phyloP scores from a whole-genome alignment of 2,329 filamentous ascomycete genomes.

The Sodiomyces alkalinus region DNA sequence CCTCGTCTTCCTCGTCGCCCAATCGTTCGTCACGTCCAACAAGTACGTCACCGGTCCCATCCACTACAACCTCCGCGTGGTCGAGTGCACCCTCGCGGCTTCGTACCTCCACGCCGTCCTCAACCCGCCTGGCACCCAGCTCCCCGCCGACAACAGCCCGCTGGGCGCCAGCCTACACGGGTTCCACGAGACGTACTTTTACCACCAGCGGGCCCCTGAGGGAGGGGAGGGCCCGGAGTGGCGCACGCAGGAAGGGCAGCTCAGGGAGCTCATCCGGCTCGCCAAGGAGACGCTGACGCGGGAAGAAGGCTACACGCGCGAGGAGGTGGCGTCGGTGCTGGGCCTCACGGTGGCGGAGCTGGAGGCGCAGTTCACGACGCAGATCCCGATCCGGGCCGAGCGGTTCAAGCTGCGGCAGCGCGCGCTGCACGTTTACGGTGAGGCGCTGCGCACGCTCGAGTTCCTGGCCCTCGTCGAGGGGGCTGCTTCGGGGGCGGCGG shows the following conservation, averaged over 20 bases:
- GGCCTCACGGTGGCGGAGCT: conserved; percentile 55
- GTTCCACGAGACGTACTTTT: conserved; percentile 74
- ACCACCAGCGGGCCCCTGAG: conserved; percentile 25
- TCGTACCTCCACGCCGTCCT: conserved; percentile 45
- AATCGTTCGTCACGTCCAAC: conserved; percentile 86
- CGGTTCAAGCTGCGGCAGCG: conserved; percentile 78
- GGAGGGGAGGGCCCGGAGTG: conserved; percentile 13
- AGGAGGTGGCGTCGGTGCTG: conserved; percentile 64
- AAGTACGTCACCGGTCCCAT: conserved; percentile 89
- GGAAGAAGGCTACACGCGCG: conserved; percentile 74
- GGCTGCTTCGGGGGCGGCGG: conserved; percentile 17
- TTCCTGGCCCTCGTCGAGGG: conserved; percentile 68
- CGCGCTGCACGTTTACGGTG: conserved; percentile 78
- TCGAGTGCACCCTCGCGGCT: conserved; percentile 85
- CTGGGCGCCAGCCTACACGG: conserved; percentile 71
- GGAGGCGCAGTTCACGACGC: conserved; percentile 65
- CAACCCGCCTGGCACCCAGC: conserved; percentile 38
- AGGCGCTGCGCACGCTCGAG: conserved; percentile 70
- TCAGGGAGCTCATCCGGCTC: conserved; percentile 56
- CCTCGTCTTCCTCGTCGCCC: conserved; percentile 82
- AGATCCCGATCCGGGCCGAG: conserved; percentile 79
- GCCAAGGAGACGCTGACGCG: conserved; percentile 57
- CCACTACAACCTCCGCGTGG: conserved; percentile 92
- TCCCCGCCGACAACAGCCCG: conserved; percentile 67
- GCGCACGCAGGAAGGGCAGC: conserved; percentile 43